These are phyloP conservation scores for Thymus mandschuricus DNA, from an alignment of 257 asterid species.

Conservation along the genomic window DNA sequence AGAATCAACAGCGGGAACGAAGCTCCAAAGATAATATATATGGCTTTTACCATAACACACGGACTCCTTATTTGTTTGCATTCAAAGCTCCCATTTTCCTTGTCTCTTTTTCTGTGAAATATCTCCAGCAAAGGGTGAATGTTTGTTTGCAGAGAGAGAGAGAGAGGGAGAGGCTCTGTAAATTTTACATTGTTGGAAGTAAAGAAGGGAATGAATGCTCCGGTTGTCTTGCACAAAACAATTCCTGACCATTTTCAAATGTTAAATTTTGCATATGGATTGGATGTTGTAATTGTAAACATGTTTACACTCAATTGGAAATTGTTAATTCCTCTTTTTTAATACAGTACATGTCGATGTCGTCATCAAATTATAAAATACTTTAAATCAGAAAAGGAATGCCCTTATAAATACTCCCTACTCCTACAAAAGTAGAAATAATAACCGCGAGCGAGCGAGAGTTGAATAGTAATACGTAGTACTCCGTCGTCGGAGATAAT, in stretches of 20 bases:
- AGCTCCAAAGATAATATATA: slow-evolving; percentile 33
- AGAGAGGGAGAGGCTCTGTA: slow-evolving; percentile 25
- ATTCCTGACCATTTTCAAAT: too few relatives aligned
- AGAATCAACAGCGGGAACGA: slow-evolving; percentile 39
- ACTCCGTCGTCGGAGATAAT: slow-evolving; percentile 27
- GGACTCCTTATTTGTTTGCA: slow-evolving; percentile 10
- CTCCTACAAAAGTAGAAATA: too few relatives aligned
- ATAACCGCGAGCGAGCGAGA: not conserved
- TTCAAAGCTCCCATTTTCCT: slow-evolving; percentile 20
- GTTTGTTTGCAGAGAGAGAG: slow-evolving; percentile 13
- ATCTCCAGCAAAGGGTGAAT: slow-evolving; percentile 22
- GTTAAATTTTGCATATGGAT: too few relatives aligned
- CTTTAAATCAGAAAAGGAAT: too few relatives aligned
- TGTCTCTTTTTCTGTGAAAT: slow-evolving; percentile 18
- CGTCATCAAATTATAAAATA: too few relatives aligned
- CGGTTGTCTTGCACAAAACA: too few relatives aligned
- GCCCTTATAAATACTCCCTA: too few relatives aligned
- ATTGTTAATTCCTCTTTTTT: too few relatives aligned
- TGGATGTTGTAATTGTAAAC: too few relatives aligned
- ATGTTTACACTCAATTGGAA: too few relatives aligned
- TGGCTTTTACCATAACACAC: too few relatives aligned
- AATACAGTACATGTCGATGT: too few relatives aligned
- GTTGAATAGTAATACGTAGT: not conserved
- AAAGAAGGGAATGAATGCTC: not conserved
- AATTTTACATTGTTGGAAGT: slow-evolving; percentile 9